These are phyloP conservation scores for Colletotrichum orchidophilum DNA, from an alignment of 2,329 filamentous ascomycete species.

Conservation along the genomic window DNA sequence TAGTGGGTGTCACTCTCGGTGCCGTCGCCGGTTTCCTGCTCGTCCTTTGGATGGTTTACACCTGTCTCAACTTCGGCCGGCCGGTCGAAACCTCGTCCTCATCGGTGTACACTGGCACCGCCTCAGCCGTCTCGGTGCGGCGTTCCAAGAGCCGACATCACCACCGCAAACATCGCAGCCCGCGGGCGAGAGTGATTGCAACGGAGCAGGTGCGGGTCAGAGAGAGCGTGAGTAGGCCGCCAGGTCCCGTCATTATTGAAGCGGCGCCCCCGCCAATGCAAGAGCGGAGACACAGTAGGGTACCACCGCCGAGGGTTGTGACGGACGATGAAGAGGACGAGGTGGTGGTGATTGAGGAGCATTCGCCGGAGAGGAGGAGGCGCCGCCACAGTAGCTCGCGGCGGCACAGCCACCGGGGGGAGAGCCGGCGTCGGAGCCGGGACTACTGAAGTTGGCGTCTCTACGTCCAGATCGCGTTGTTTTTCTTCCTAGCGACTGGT, in stretches of 20 bases:
- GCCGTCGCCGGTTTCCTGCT: slow-evolving; percentile 61
- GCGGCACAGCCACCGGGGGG: slow-evolving; percentile 19
- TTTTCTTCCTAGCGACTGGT: not conserved
- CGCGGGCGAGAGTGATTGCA: slow-evolving; percentile 37
- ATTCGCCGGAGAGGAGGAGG: slow-evolving; percentile 41
- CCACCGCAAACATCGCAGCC: slow-evolving; percentile 27
- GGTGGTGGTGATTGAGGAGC: slow-evolving; percentile 48
- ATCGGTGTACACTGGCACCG: slow-evolving; percentile 35
- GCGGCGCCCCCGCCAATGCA: slow-evolving; percentile 37
- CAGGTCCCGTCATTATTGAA: slow-evolving; percentile 39
- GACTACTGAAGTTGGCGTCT: slow-evolving; percentile 15
- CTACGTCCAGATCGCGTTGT: not conserved
- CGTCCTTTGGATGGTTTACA: slow-evolving; percentile 61
- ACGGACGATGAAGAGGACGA: slow-evolving; percentile 42
- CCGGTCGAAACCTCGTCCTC: slow-evolving; percentile 37
- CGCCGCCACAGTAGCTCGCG: slow-evolving; percentile 36
- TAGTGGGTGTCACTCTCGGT: slow-evolving; percentile 56
- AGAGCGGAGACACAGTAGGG: slow-evolving; percentile 33
- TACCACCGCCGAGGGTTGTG: slow-evolving; percentile 40
- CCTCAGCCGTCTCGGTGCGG: slow-evolving; percentile 36
- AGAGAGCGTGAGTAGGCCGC: slow-evolving; percentile 28
- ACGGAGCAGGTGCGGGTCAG: slow-evolving; percentile 42
- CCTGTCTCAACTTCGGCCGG: slow-evolving; percentile 55
- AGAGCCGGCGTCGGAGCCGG: slow-evolving; percentile 25
- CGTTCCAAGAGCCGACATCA: slow-evolving; percentile 28